Base-by-base conservation (phyloP, 345 rosid species). In the Psidium friedrichsthalianum region DNA sequence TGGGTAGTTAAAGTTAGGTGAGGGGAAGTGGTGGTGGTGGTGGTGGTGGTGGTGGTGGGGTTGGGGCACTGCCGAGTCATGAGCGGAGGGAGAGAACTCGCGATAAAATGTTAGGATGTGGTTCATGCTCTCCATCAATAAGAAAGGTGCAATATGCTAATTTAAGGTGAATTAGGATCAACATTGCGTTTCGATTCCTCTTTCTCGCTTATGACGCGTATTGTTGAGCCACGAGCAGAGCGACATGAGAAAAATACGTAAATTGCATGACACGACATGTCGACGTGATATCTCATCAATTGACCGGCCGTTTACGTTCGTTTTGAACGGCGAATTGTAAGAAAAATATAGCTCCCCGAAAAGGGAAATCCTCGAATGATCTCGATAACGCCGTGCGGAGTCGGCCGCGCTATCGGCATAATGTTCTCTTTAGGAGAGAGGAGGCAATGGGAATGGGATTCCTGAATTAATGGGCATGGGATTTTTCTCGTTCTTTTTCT, bases 1-100 rank as follows among this genome's bases (percentile, higher is more conserved):
- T 64, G 85, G 90, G 84, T 88, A 55, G 90, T 87, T 87, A 84
- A 85, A 85, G 85, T 82, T 80, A 83, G 89, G 85, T 54, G 84
- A 58, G 61, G 61, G 27, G 13, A 57, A 56, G 25, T 16, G 36
- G 64, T 15, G 74, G 56, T 6, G 58, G 78, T 16, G 78, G 42
- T 40, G 42, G 42, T 40, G 42, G 42, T 40, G 42, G 24, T 51
- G 57, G 83, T 29, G 83, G 25, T 82, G 6, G 58, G 84, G 55
- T 82, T 21, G 57, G 36, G 36, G 42, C 16, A 61, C 74, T 29
- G 74, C 15, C 29, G 74, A 61, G 21, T 61, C 74, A 61, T 61
- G 74, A 27, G 74, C 5, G 22, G 0, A 10, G 12, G 0, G 2
- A 47, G 51, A 49, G 11, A 8, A 5, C 42, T 2, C 12, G 9